A percentile compares a stretch with the other conserved stretches of the same genome.
Conservation (phyloP, 495 filamentous ascomycete species). For the Penicillium soppii region DNA sequence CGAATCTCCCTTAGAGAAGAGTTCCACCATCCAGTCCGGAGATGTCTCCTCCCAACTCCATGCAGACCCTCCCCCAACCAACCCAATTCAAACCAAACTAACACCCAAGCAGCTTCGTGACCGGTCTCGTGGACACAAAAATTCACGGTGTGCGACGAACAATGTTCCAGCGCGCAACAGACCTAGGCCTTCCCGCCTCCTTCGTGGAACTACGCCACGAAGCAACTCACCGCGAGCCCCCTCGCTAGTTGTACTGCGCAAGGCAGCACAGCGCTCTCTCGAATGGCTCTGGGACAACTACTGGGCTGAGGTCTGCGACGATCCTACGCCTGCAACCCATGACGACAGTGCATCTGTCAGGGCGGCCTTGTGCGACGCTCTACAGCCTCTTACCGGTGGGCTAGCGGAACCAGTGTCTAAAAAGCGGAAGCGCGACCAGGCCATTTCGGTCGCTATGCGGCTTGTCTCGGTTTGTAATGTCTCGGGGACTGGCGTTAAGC, state of each 20-base stretch:
- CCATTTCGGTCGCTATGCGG: slow-evolving; percentile 22
- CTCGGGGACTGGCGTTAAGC: slow-evolving; percentile 14
- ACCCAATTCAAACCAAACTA: background rate
- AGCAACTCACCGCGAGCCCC: slow-evolving; percentile 84
- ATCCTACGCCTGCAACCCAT: slow-evolving; percentile 5
- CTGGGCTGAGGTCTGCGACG: slow-evolving; percentile 53
- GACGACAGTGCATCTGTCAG: slow-evolving; percentile 17
- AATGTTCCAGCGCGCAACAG: slow-evolving; percentile 80
- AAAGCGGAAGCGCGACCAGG: slow-evolving; percentile 34
- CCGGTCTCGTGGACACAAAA: slow-evolving; percentile 76
- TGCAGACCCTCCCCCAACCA: too few relatives aligned
- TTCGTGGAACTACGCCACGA: slow-evolving; percentile 92
- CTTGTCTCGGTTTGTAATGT: slow-evolving; percentile 31
- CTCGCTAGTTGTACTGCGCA: slow-evolving; percentile 68
- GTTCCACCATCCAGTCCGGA: too few relatives aligned
- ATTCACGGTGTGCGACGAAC: slow-evolving; percentile 65
- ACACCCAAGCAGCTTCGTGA: slow-evolving; percentile 69
- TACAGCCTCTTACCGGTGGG: slow-evolving; percentile 17
- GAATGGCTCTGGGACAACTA: slow-evolving; percentile 88
- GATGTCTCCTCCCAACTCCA: too few relatives aligned
- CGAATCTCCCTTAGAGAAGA: too few relatives aligned
- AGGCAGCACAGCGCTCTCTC: slow-evolving; percentile 63
- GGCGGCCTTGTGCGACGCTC: slow-evolving; percentile 14
- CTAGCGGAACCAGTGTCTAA: slow-evolving; percentile 23
- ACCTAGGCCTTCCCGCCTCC: slow-evolving; percentile 72